A percentile compares a stretch with the other conserved stretches of the same genome.
phyloP scores from a whole-genome alignment of 2,329 filamentous ascomycete genomes.

The Lasiodiplodia hormozganensis region DNA sequence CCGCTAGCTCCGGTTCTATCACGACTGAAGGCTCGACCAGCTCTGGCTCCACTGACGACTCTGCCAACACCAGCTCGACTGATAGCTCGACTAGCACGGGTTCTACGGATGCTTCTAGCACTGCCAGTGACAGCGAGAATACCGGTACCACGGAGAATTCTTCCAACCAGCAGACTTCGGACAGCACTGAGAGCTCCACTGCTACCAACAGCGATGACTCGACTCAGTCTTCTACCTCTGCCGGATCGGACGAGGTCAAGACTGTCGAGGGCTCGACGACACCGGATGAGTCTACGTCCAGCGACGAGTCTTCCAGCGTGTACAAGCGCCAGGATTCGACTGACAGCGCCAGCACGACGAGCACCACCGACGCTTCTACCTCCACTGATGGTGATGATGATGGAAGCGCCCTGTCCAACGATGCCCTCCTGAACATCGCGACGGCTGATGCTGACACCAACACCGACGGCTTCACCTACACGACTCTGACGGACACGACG shows the following conservation, averaged over 20 bases:
- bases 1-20: neutral
- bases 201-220: neutral
- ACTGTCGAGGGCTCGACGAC: neutral
- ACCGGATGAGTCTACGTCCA: too few species aligned
- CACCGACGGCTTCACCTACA: conserved; percentile 13
- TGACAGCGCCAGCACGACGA: neutral
- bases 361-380: neutral
- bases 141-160: neutral
- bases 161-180: neutral
- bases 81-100: neutral
- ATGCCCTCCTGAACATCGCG: conserved; percentile 1
- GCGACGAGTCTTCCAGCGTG: neutral
- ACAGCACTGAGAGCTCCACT: neutral
- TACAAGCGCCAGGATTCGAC: neutral
- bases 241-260: neutral
- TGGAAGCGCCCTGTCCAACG: neutral
- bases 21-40: neutral
- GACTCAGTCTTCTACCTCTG: neutral
- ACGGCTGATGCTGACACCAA: neutral
- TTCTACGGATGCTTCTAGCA: neutral
- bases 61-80: neutral
- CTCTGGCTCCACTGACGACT: neutral
- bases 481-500: conserved; percentile 7
- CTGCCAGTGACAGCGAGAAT: neutral
- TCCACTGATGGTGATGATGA: neutral